Evolutionary conservation across 2,329 filamentous ascomycete genomes (phyloP).

Genomic region (Penicillium concentricum): DNA sequence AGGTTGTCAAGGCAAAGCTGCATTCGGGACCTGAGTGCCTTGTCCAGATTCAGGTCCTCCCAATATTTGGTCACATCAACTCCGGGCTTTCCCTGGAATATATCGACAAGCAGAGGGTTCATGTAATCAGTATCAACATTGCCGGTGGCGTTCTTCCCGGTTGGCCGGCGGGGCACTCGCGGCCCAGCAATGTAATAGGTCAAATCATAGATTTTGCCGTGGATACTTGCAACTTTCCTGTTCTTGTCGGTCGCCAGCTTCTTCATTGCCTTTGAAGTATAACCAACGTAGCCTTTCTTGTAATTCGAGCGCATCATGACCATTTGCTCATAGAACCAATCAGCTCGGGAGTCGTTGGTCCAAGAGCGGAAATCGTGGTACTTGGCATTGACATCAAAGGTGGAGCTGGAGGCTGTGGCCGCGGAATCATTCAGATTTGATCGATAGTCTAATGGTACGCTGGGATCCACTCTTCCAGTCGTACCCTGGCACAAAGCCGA

Average conservation of each 20-base stretch:
- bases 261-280: constrained; percentile 72
- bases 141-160: constrained; percentile 51
- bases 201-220: constrained; percentile 81
- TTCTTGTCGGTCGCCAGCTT: constrained; percentile 61
- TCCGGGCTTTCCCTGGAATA: constrained; percentile 77
- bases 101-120: constrained; percentile 66
- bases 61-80: constrained; percentile 81
- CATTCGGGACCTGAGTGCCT: constrained; percentile 64
- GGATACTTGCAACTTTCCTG: constrained; percentile 73
- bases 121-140: constrained; percentile 72
- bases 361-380: constrained; percentile 94
- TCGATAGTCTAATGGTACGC: constrained; percentile 82
- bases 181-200: constrained; percentile 79
- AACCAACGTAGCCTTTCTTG: constrained; percentile 85
- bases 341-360: constrained; percentile 75
- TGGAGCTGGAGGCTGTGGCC: constrained; percentile 62
- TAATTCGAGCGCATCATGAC: constrained; percentile 72
- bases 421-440: constrained; percentile 68
- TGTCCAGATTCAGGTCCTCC: constrained; percentile 64
- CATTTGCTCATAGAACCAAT: constrained; percentile 94
- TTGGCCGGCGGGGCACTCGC: constrained; percentile 59
- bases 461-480: constrained; percentile 62
- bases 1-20: constrained; percentile 84
- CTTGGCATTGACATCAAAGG: constrained; percentile 67
- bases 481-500: constrained; percentile 83